Conservation (phyloP, 495 filamentous ascomycete genomes). For the Pyronema omphalodes region DNA sequence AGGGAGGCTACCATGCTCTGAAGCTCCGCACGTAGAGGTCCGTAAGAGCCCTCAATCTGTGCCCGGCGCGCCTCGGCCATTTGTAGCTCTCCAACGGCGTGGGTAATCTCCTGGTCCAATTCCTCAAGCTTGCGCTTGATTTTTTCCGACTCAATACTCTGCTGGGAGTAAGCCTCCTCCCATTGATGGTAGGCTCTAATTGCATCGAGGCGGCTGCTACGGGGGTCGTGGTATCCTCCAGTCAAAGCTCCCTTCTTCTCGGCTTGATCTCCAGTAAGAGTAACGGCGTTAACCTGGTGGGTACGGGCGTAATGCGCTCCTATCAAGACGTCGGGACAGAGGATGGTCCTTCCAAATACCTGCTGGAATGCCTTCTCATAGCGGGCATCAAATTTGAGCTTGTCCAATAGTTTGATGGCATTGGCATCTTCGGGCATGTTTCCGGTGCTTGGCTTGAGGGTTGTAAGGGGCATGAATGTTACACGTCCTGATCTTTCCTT, state of each 20-base stretch:
- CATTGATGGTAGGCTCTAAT: slow-evolving; percentile 57
- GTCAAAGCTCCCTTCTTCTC: slow-evolving; percentile 90
- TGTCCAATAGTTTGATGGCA: slow-evolving; percentile 68
- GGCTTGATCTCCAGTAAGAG: slow-evolving; percentile 77
- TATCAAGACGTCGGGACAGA: slow-evolving; percentile 74
- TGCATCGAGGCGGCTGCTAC: slow-evolving; percentile 64
- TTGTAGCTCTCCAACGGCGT: slow-evolving; percentile 57
- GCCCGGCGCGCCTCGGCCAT: slow-evolving; percentile 62
- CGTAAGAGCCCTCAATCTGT: slow-evolving; percentile 67
- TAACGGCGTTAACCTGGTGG: slow-evolving; percentile 81
- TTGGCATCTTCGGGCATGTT: slow-evolving; percentile 76
- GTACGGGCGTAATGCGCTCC: slow-evolving; percentile 77
- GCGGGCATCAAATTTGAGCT: slow-evolving; percentile 55
- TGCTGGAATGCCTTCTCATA: slow-evolving; percentile 79
- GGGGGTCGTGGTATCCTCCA: slow-evolving; percentile 76
- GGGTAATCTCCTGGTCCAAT: slow-evolving; percentile 73
- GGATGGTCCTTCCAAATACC: slow-evolving; percentile 86
- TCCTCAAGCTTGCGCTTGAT: slow-evolving; percentile 49
- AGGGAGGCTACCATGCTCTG: slow-evolving; percentile 49
- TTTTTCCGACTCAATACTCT: slow-evolving; percentile 35
- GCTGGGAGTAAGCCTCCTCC: slow-evolving; percentile 53
- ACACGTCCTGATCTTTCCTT: slow-evolving; percentile 68
- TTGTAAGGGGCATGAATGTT: slow-evolving; percentile 86
- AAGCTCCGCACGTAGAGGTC: slow-evolving; percentile 56
- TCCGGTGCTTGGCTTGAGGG: slow-evolving; percentile 43